Conservation (phyloP, 345 rosid species). For the Syzygium oleosum region DNA sequence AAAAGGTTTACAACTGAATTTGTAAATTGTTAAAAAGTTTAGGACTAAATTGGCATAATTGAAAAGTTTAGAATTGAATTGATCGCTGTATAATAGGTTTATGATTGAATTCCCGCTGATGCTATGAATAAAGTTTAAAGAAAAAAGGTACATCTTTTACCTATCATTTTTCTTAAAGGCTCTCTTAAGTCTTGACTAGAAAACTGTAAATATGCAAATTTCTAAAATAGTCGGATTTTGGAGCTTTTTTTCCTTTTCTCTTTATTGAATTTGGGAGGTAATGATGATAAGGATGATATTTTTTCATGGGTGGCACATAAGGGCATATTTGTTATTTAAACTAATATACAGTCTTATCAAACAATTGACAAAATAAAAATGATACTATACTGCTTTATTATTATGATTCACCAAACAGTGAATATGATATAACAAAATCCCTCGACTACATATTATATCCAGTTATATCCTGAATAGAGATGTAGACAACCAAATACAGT, state of each 20-base stretch:
- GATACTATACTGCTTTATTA: not conserved
- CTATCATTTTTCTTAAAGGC: not conserved
- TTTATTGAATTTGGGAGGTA: not conserved
- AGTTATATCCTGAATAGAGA: not conserved
- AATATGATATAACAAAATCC: not conserved
- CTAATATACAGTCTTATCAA: not conserved
- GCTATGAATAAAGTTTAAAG: not conserved
- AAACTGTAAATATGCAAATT: not conserved
- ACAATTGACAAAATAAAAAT: not conserved
- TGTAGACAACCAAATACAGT: not conserved
- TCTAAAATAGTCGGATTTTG: not conserved
- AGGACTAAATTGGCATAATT: not conserved
- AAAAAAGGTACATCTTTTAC: not conserved
- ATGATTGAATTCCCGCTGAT: accelerated
- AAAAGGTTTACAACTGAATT: not conserved
- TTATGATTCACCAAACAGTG: accelerated
- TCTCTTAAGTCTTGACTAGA: not conserved
- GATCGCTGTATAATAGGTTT: not conserved
- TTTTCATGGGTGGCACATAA: not conserved
- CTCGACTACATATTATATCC: not conserved
- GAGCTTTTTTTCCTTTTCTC: not conserved
- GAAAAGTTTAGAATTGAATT: not conserved
- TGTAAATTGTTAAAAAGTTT: not conserved
- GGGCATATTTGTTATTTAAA: not conserved
- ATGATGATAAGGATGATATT: not conserved